A percentile compares a stretch with the other conserved stretches of the same genome.
phyloP scores from a whole-genome alignment of 495 filamentous ascomycete species.

The Apodospora peruviana region DNA sequence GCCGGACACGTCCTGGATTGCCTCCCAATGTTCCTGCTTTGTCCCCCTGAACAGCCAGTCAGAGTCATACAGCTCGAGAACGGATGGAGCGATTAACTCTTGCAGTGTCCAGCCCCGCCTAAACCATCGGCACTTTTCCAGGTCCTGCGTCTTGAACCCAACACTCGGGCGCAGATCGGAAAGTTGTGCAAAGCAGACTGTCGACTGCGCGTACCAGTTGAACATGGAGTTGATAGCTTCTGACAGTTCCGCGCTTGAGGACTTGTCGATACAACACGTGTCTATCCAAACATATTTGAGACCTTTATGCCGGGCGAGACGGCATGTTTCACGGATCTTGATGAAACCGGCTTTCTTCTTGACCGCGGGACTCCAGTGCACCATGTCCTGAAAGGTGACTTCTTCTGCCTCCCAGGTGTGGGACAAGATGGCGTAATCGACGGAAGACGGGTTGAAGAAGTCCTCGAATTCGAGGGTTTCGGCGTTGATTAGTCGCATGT shows the following conservation, averaged over 20 bases:
- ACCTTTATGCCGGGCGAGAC: not conserved
- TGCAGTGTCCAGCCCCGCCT: not conserved
- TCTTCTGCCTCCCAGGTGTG: not conserved
- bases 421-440: not conserved
- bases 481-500: not conserved
- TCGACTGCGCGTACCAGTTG: not conserved
- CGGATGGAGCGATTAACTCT: not conserved
- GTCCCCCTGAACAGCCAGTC: not conserved
- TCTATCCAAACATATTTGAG: conserved; percentile 2
- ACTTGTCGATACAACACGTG: not conserved
- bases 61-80: not conserved
- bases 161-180: not conserved
- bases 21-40: not conserved
- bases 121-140: not conserved
- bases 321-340: not conserved
- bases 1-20: not conserved
- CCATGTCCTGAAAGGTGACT: not conserved
- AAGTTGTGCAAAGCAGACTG: not conserved
- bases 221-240: not conserved
- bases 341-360: not conserved
- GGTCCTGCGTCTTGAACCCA: not conserved
- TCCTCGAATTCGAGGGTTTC: not conserved
- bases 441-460: not conserved
- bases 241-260: not conserved
- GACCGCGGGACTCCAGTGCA: not conserved